phyloP scores from a whole-genome alignment of 495 filamentous ascomycete species.

The Tuber microsphaerosporum region DNA sequence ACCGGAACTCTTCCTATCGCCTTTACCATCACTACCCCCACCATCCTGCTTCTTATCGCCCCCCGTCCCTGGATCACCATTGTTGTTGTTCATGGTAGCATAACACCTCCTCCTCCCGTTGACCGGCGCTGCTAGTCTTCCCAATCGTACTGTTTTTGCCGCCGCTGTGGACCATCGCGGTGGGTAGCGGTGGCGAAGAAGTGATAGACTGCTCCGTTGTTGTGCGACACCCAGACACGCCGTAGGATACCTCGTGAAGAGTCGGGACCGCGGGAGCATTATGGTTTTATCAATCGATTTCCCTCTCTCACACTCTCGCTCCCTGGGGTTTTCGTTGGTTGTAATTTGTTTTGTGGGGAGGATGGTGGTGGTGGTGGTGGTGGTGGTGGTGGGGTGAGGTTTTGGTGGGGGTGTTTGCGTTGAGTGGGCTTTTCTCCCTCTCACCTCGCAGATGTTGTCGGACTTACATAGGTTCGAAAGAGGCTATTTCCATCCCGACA shows the following conservation, averaged over 20 bases:
- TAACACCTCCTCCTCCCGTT: constrained; percentile 22
- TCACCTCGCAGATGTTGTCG: neutral
- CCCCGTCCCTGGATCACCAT: constrained; percentile 9
- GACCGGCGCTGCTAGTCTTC: neutral
- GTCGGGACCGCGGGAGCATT: constrained; percentile 35
- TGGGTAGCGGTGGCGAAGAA: constrained; percentile 12
- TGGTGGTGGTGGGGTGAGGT: neutral
- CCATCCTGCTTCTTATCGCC: constrained; percentile 2
- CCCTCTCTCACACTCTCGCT: neutral
- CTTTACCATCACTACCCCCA: neutral
- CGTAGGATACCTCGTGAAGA: constrained; percentile 31
- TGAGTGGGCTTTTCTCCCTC: neutral
- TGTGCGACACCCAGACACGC: constrained; percentile 13
- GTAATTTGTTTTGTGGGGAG: neutral
- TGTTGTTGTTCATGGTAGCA: constrained; percentile 11
- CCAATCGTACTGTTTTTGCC: neutral
- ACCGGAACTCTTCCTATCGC: neutral
- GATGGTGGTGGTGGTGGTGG: neutral
- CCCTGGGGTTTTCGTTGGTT: neutral
- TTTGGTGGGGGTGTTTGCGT: neutral
- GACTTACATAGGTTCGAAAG: neutral
- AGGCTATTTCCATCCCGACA: neutral
- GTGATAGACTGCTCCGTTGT: constrained; percentile 12
- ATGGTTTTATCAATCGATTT: neutral
- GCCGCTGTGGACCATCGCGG: neutral